Percentiles rank a stretch among this genome's conserved stretches.
These are phyloP conservation scores for Schizonepeta tenuifolia DNA, from an alignment of 257 asterid species.

Conservation along the genomic window DNA sequence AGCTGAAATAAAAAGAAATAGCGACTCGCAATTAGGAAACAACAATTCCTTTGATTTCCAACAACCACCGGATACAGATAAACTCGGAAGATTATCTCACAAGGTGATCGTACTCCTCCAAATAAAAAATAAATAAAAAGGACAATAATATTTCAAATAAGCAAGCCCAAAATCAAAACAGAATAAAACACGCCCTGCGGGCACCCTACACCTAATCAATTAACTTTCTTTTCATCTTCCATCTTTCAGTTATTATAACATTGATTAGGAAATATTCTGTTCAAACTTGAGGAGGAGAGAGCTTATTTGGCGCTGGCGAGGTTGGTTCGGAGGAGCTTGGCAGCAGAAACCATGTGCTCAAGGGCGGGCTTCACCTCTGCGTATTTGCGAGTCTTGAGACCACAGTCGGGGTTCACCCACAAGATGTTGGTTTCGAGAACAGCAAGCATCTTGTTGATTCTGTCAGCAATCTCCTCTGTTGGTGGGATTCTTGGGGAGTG, in stretches of 20 bases:
- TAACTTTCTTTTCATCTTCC: neutral
- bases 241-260: too few relatives aligned
- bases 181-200: too few relatives aligned
- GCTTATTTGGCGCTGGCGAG: slow-evolving; percentile 69
- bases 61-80: too few relatives aligned
- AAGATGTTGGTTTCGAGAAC: slow-evolving; percentile 89
- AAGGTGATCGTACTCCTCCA: neutral
- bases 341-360: slow-evolving; percentile 80
- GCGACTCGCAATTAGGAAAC: neutral
- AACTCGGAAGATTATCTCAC: neutral
- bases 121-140: neutral
- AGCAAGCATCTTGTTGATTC: slow-evolving; percentile 96
- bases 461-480: slow-evolving; percentile 80
- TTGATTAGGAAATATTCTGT: neutral
- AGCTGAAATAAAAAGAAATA: neutral
- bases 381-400: slow-evolving; percentile 96
- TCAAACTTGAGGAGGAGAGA: too few relatives aligned
- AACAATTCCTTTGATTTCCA: neutral
- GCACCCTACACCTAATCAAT: neutral
- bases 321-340: slow-evolving; percentile 76
- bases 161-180: neutral
- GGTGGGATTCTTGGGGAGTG: slow-evolving; percentile 99
- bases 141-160: neutral
- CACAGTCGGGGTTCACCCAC: slow-evolving; percentile 99
- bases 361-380: slow-evolving; percentile 92